Conservation (phyloP, 2,329 filamentous ascomycete species). For the Rhinocladiella similis region DNA sequence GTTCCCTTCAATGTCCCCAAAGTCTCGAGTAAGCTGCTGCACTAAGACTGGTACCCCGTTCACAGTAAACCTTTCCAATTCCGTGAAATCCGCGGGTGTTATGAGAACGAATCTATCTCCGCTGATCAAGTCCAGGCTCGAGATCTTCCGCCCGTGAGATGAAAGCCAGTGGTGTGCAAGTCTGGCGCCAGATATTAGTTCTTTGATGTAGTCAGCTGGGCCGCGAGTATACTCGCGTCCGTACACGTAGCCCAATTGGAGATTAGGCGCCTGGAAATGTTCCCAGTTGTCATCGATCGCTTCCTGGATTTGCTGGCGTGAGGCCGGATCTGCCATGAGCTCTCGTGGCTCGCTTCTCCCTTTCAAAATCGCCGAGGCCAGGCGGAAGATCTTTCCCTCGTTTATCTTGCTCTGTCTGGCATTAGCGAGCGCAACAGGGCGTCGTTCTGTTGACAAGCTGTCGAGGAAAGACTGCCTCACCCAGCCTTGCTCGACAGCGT, state of each 20-base stretch:
- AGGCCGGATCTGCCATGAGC: neutral
- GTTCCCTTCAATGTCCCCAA: no score
- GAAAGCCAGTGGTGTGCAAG: neutral
- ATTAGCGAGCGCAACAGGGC: slow-evolving; percentile 38
- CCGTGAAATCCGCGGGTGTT: no score
- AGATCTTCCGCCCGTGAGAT: neutral
- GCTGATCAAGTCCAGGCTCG: neutral
- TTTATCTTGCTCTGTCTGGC: slow-evolving; percentile 46
- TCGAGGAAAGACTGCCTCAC: slow-evolving; percentile 3
- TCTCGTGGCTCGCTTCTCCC: neutral
- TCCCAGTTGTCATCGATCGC: neutral
- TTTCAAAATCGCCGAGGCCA: slow-evolving; percentile 17
- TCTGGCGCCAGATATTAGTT: neutral
- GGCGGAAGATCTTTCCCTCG: slow-evolving; percentile 42
- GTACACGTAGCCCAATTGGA: neutral
- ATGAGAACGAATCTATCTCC: no score
- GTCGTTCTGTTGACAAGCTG: no score
- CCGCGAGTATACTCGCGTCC: neutral
- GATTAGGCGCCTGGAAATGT: neutral
- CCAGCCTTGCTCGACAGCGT: slow-evolving; percentile 36
- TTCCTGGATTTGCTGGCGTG: neutral
- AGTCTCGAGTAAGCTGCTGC: no score
- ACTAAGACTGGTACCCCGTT: no score
- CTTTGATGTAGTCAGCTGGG: neutral
- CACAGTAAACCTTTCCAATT: no score